A percentile compares a stretch with the other conserved stretches of the same genome.
Evolutionary conservation across 129 eudicot species (phyloP).

Genomic region (Pittosporum tobira): DNA sequence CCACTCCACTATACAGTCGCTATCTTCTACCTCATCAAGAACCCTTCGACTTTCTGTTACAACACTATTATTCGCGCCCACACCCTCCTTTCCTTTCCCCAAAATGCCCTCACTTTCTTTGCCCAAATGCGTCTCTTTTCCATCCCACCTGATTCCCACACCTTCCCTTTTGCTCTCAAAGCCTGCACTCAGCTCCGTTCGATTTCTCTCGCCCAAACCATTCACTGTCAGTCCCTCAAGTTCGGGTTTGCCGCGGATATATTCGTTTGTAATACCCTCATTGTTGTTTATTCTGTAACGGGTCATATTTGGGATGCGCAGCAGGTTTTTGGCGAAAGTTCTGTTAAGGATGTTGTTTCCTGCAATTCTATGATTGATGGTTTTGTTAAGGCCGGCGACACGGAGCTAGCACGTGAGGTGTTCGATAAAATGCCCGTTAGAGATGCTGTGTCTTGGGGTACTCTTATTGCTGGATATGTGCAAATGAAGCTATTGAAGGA

Average conservation of each 20-base stretch:
- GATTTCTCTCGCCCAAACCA: constrained; percentile 13
- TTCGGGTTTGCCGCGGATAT: constrained; percentile 44
- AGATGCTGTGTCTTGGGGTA: constrained; percentile 60
- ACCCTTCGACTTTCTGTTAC: constrained; percentile 39
- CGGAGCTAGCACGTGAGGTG: constrained; percentile 32
- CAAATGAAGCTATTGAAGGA: constrained; percentile 31
- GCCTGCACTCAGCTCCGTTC: constrained; percentile 30
- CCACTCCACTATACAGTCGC: constrained; percentile 27
- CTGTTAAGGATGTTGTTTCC: constrained; percentile 43
- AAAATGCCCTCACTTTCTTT: constrained; percentile 29
- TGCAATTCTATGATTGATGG: constrained; percentile 63
- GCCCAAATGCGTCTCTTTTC: constrained; percentile 36
- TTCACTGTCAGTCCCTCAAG: constrained; percentile 38
- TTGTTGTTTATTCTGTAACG: constrained; percentile 24
- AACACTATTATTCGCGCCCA: constrained; percentile 50
- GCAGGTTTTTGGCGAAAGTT: constrained; percentile 45
- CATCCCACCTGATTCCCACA: constrained; percentile 40
- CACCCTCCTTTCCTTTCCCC: constrained; percentile 36
- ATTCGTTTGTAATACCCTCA: constrained; percentile 48
- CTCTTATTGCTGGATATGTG: constrained; percentile 57
- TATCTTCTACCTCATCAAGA: constrained; percentile 40
- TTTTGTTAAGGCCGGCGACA: constrained; percentile 44
- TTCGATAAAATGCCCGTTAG: constrained; percentile 49
- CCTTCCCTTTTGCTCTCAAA: constrained; percentile 54
- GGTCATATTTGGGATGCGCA: constrained; percentile 28